Evolutionary conservation across 106 monocot species (phyloP).

Genomic region (Vanilla planifolia): DNA sequence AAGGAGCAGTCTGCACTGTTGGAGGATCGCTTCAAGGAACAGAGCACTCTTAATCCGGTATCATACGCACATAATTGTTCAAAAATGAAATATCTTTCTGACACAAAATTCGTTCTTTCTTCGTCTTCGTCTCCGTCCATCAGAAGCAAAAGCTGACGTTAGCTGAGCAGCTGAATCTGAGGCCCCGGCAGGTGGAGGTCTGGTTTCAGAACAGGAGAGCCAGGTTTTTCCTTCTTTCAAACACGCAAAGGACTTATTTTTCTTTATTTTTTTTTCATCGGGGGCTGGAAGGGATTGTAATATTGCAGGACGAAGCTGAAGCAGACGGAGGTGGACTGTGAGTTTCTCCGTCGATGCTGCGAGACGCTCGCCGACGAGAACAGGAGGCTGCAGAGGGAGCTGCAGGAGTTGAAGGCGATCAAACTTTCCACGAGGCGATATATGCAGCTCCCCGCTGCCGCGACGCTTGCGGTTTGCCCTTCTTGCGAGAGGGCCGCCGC

Average conservation of each 20-base stretch:
- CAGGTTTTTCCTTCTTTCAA: constrained; percentile 16
- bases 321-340: constrained; percentile 58
- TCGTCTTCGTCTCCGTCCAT: not conserved
- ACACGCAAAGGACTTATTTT: no score
- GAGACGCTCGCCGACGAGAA: constrained; percentile 57
- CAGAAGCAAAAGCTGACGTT: constrained; percentile 30
- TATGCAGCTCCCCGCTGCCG: constrained; percentile 14
- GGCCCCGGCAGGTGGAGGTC: constrained; percentile 18
- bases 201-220: constrained; percentile 36
- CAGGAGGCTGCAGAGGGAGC: constrained; percentile 40
- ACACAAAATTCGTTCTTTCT: not conserved
- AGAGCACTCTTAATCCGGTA: constrained; percentile 38
- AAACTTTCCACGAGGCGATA: constrained; percentile 7
- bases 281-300: no score
- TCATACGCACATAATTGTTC: not conserved
- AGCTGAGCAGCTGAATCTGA: constrained; percentile 17
- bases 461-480: constrained; percentile 27
- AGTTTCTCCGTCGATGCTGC: constrained; percentile 46
- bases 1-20: constrained; percentile 34
- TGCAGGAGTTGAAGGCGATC: constrained; percentile 33
- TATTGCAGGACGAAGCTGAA: constrained; percentile 52
- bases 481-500: constrained; percentile 28
- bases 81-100: no score
- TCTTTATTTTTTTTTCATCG: no score
- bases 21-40: constrained; percentile 29